Base-by-base conservation (phyloP, 2,329 filamentous ascomycete species). In the Penicillium sclerotigenum region DNA sequence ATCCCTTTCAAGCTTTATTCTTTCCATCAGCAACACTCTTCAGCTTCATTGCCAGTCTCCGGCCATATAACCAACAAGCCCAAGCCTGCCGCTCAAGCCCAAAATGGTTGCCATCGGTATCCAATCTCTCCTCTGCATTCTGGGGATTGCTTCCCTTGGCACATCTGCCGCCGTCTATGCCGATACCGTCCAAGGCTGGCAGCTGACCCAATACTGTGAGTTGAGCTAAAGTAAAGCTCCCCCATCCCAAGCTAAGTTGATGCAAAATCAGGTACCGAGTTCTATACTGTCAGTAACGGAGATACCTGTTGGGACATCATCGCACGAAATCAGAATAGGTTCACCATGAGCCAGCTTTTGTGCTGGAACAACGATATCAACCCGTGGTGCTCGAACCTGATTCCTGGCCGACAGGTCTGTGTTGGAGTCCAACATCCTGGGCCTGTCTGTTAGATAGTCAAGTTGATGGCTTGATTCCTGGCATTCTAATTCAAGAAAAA, bases 311-410 rank as follows among this genome's bases (percentile, higher is more conserved):
- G 61, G 62, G 61, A 65, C 26, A 65, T 66, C 14, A 58, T 65
- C 28, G n/a, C 34, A 3, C 52, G 53, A 5, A 58, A 46, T 37
- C 52, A 59, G 5, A 58, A 64, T n/a, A 48, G 33, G 10, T 56
- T 66, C 41, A 64, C 61, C 22, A 62, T 66, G 14, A 52, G 45
- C 22, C 59, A 66, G 34, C 54, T 66, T 6, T 24, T 64, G 13
- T 66, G 64, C 41, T 66, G 64, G 64, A 66, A 66, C 36, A 55
- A 63, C 7, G 63, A 66, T 13, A 62, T 66, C 54, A 66, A 66
- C 33, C 41, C 58, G 1, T 42, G 18, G 47, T 66, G 64, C 52
- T 60, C 64, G 10, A 66, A 66, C 22, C 52, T 66, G 4, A 66
- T 66, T 16, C 59, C 62, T 1, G 64, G 63, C n/a, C 61, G 59